Evolutionary conservation across 2,329 filamentous ascomycete genomes (phyloP), one percentile per base, ranked within the genome.

Genomic region (Cladosporium sp.): DNA sequence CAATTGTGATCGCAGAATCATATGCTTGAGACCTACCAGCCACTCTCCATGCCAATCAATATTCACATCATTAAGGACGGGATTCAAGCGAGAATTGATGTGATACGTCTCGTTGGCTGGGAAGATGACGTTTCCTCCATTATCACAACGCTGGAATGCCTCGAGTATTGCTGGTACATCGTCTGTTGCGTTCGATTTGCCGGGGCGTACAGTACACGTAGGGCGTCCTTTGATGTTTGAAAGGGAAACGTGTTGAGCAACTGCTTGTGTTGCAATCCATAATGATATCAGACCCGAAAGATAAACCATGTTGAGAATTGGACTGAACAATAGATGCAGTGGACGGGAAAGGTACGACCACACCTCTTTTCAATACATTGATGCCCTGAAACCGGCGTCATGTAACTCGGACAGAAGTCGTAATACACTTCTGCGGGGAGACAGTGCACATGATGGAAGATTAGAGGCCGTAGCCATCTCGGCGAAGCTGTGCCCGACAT

Each of bases 1-100:
- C 17, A 69, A 65, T 84, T 72, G 49, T 78, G 17, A 15, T 3
- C 5, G 74, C 1, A 79, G 81, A 67, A 79, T 78, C 43, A 73
- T 76, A 40, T 2, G 8, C 3, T 34, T 3, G 9, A 47, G 17
- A 50, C 47, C 37, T 37, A 50, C 47, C 30, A 50, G 4, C 80
- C 80, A 84, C 49, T 75, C 70, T 1, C 81, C 82, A 22, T 70
- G 72, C 82, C 81, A 84, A 58, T 83, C 75, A 55, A 84, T 78
- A 25, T 25, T 39, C 1, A 82, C 78, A 64, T 83, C 75, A 45
- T 78, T 71, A 14, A 84, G 64, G 2, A 80, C 66, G 0, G 79
- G 78, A 60, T 83, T 81, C 47, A 84, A 66, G 42, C 74, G 76
- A 9, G 74, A 75, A 5, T 70, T 77, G 61, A 84, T 83, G 70